A percentile compares a stretch with the other conserved stretches of the same genome.
Evolutionary conservation across 352 stramenopile species (phyloP).

Genomic region (Phytophthora multivora): DNA sequence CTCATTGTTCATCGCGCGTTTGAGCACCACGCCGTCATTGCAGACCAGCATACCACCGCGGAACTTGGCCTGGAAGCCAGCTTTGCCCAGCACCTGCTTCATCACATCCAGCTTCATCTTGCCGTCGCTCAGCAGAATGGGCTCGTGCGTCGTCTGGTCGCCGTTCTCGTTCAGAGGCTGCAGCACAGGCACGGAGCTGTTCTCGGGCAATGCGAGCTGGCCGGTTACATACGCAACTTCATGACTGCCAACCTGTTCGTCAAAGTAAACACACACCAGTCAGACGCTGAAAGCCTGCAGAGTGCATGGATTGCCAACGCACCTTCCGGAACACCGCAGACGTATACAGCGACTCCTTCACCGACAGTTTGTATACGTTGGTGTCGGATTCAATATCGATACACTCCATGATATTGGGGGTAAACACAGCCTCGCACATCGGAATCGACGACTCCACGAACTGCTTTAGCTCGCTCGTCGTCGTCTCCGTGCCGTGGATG

Average conservation of each 20-base stretch:
- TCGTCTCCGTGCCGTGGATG: constrained; percentile 83
- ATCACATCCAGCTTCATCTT: constrained; percentile 91
- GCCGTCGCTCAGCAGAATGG: constrained; percentile 85
- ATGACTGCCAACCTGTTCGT: constrained; percentile 70
- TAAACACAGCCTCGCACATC: constrained; percentile 87
- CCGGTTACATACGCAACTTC: constrained; percentile 89
- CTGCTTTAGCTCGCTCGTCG: constrained; percentile 79
- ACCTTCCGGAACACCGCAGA: constrained; percentile 86
- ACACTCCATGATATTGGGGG: constrained; percentile 86
- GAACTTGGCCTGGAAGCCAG: constrained; percentile 90
- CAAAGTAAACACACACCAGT: constrained; percentile 3
- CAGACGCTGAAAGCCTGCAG: constrained; percentile 1
- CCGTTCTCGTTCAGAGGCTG: constrained; percentile 54
- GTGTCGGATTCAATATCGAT: constrained; percentile 92
- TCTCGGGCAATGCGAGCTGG: constrained; percentile 67
- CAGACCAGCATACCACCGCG: constrained; percentile 89
- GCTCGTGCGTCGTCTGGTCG: constrained; percentile 58
- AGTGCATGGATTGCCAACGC: constrained; percentile 4
- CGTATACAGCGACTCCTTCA: constrained; percentile 89
- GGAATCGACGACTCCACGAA: constrained; percentile 87
- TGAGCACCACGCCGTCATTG: constrained; percentile 89
- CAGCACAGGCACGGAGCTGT: constrained; percentile 73
- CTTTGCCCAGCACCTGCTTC: constrained; percentile 88
- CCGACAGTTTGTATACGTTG: constrained; percentile 88
- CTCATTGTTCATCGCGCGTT: constrained; percentile 86